Percentiles rank a stretch among this genome's conserved stretches.
phyloP scores from a whole-genome alignment of 192 early-diverging fungal genomes.

The Haplosporangium gracile region DNA sequence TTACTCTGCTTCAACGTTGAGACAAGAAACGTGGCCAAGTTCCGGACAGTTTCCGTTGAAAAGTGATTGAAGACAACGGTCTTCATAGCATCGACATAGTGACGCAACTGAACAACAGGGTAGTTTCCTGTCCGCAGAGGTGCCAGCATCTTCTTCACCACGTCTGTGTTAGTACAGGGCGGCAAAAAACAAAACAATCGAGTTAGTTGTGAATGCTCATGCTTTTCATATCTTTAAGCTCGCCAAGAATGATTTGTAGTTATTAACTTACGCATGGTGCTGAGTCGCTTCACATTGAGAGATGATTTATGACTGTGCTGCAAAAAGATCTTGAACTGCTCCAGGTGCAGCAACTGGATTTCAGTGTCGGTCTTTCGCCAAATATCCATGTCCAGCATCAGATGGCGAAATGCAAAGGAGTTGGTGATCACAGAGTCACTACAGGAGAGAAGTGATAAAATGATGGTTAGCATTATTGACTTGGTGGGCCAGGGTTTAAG shows the following conservation, averaged over 20 bases:
- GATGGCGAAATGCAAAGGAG: conserved; percentile 69
- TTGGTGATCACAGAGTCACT: conserved; percentile 77
- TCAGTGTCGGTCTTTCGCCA: conserved; percentile 69
- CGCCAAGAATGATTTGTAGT: background rate
- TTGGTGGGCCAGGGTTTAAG: no score
- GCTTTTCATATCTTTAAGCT: background rate
- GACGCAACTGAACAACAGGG: conserved; percentile 63
- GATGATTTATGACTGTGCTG: conserved; percentile 66
- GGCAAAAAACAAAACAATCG: background rate
- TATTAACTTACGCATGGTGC: conserved; percentile 66
- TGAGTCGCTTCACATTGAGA: conserved; percentile 70
- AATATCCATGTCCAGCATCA: conserved; percentile 78
- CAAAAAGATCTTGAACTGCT: conserved; percentile 72
- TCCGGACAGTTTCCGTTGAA: conserved; percentile 69
- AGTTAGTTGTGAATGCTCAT: background rate
- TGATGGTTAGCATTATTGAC: background rate
- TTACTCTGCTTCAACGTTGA: conserved; percentile 70
- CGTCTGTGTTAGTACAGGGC: conserved; percentile 44
- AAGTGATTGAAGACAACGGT: conserved; percentile 68
- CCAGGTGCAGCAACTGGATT: conserved; percentile 70
- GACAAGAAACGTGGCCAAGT: conserved; percentile 73
- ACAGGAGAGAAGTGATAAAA: background rate
- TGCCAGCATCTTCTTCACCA: conserved; percentile 73
- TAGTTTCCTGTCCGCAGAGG: conserved; percentile 71
- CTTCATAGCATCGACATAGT: conserved; percentile 66